Base-by-base conservation (phyloP, 2,329 filamentous ascomycete species). In the Exserohilum turcica region DNA sequence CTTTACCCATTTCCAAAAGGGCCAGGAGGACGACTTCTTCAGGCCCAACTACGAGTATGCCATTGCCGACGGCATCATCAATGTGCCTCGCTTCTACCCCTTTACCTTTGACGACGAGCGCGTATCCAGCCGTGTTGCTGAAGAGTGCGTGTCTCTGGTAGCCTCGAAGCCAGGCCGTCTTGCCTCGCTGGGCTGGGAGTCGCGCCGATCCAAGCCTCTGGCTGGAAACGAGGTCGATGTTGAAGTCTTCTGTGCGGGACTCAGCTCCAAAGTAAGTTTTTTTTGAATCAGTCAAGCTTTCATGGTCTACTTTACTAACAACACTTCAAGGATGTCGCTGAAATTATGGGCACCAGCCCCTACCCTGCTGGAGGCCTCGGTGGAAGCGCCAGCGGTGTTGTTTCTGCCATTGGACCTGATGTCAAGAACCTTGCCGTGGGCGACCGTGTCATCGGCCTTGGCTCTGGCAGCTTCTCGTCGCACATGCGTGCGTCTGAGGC, bases 11-110 rank as follows among this genome's bases (percentile, higher is more conserved):
- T 59, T 63, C 15, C 28, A 40, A 12, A 33, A 9, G 6, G 15
- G 50, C 2, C 6, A 39, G 5, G 24, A 40, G 2, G 48, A 51
- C 18, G 49, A 40, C 2, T 8, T 18, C 15, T 18, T 43, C 7
- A 19, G 29, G 15, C 66, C 63, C 6, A 67, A 71, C n/a, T 59
- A 42, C 18, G 73, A 76, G 48, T 74, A 67, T 54, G 58, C 51
- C 1, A 16, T 71, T 12, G 5, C 45, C 8, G 36, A 71, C 29
- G 60, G 61, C 3, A 39, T 37, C 7, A 37, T 32, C n/a, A 47
- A 67, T n/a, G 52, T 72, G 29, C 48, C 57, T 6, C 56, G 70
- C 42, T 66, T 57, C 49, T 60, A 61, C 29, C 59, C 52, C n/a
- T 46, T 46, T 18, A 31, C 33, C 7, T 29, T 46, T 21, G 29